Base-by-base conservation (phyloP, 2,329 filamentous ascomycete species). In the Colletotrichum tamarilloi region DNA sequence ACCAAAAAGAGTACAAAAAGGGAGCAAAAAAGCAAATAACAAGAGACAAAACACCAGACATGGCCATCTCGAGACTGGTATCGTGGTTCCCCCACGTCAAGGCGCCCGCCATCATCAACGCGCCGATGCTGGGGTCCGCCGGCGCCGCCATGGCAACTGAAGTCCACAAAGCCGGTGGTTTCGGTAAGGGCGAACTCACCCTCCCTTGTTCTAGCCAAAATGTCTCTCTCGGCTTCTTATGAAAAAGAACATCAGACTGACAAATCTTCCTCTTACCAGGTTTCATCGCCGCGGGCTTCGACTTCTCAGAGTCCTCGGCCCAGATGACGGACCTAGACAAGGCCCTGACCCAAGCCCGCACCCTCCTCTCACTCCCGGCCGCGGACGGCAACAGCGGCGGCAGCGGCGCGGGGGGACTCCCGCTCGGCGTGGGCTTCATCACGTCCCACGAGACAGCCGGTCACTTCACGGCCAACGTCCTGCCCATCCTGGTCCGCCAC, bases 351-450 rank as follows among this genome's bases (percentile, higher is more conserved):
- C 77, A 82, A 52, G 76, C 77, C 68, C 77, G 78, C 8, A 30
- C 72, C 14, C 80, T 80, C 30, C 77, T 83, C 19, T 76, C 77
- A 26, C 70, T 76, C 22, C 68, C 70, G n/a, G 32, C 63, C 5
- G 58, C 56, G 28, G 74, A 3, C 75, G 6, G 16, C 49, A n/a
- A 19, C n/a, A 53, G 49, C 49, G 24, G 49, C 49, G 19, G 49
- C 8, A 53, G 38, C 38, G 14, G 52, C 19, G 22, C 42, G 16
- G 22, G 8, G 12, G 11, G 81, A 3, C 79, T 90, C 0, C 88
- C 88, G 49, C 81, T 93, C 49, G 90, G 88, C 72, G 84, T 92
- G 4, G 92, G 91, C 67, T 91, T 93, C 80, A 85, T 93, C 67
- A 88, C 90, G 58, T 90, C 89, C 68, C 81, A 87, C 64, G 79